Conservation (phyloP, 768 basidiomycete species). For the Gloeophyllum trabeum region DNA sequence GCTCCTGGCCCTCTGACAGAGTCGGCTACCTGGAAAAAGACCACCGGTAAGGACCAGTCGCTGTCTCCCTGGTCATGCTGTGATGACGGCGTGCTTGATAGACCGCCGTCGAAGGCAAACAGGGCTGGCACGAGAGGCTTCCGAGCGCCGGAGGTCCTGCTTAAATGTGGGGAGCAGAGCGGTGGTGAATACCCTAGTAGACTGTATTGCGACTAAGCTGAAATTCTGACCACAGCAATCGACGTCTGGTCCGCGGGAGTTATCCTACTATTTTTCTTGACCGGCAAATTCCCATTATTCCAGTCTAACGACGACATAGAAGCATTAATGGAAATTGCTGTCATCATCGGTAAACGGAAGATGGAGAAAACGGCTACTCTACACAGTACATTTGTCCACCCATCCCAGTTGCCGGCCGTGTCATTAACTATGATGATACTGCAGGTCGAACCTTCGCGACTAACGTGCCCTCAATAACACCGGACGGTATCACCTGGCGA, state of each 20-base stretch:
- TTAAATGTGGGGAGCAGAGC: conserved; percentile 90
- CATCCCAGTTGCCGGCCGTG: conserved; percentile 18
- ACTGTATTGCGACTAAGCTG: not conserved
- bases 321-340: conserved; percentile 89
- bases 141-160: conserved; percentile 88
- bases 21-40: conserved; percentile 77
- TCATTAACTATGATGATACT: not conserved
- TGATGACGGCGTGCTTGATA: conserved; percentile 19
- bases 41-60: conserved; percentile 32
- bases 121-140: conserved; percentile 96
- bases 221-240: conserved; percentile 46
- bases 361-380: conserved; percentile 83
- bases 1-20: conserved; percentile 43
- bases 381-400: too few species aligned
- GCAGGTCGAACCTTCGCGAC: conserved; percentile 81
- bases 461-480: conserved; percentile 74
- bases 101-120: conserved; percentile 84
- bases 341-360: conserved; percentile 68
- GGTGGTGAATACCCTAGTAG: conserved; percentile 48
- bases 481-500: conserved; percentile 57
- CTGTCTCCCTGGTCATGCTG: not conserved
- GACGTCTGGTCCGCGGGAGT: conserved; percentile 95
- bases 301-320: conserved; percentile 91
- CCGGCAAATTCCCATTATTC: conserved; percentile 88
- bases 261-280: conserved; percentile 87